Base-by-base conservation (phyloP, 2,329 filamentous ascomycete species). In the Trichoderma pleuroti region DNA sequence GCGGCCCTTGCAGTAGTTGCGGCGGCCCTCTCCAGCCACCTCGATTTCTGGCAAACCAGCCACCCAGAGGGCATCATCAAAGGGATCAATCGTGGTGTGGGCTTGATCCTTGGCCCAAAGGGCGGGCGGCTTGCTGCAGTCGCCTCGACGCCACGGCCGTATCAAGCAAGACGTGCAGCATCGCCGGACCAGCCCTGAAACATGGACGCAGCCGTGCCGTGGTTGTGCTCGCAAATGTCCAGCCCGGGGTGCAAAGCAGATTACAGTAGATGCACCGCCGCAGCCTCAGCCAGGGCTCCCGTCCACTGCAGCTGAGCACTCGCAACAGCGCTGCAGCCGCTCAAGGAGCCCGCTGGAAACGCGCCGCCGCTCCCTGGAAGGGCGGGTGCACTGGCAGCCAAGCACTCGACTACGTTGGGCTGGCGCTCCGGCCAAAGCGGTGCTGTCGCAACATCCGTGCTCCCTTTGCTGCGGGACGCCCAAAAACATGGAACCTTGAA, bases 11-110 rank as follows among this genome's bases (percentile, higher is more conserved):
- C 68, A 70, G 61, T 70, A 71, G 70, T n/a, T n/a, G n/a, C n/a
- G n/a, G n/a, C n/a, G n/a, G n/a, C 59, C 57, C 34, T 46, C 76
- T 72, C 78, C 78, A 80, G 78, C 77, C 77, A 75, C 78, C 76
- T 74, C 72, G 75, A 77, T 80, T 80, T 74, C 18, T 73, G 73
- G 73, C 26, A 56, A 72, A 64, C 72, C 71, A 70, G 57, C 46
- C 62, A 65, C 64, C 66, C 60, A 65, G 42, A 57, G 34, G 42
- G 28, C 65, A 59, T 68, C 36, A 34, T 46, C 65, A 60, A 68
- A 68, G 54, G 39, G 63, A 66, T 66, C 39, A 39, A 18, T 39
- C 16, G 18, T 39, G n/a, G n/a, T 24, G 28, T 30, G 21, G 39
- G 24, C 39, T 39, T 24, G 32, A 24, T 52, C n/a, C 46, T 52